Base-by-base conservation (phyloP, 2,329 filamentous ascomycete genomes). In the Pseudocercospora musae region DNA sequence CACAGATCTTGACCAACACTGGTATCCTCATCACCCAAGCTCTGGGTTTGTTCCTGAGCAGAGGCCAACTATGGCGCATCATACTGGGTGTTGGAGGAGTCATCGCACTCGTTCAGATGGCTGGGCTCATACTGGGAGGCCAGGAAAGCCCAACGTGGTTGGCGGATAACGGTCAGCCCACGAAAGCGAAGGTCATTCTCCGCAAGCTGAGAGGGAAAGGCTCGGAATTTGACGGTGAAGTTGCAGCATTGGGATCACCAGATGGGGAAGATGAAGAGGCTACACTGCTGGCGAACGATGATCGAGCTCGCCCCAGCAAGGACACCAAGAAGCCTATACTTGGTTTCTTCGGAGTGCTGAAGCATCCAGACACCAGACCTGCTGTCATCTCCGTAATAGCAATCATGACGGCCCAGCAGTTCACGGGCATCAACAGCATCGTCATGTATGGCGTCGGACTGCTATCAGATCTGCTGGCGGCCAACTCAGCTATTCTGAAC, bases 381-480 rank as follows among this genome's bases (percentile, higher is more conserved):
- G 92, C 93, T 4, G 91, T 96, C 3, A 84, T 96, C 11, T 92
- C 91, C 0, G 88, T 96, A 69, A 95, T 96, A 87, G 87, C 91
- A 68, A 87, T 96, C 72, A 97, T 98, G 93, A 31, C 33, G 62
- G 89, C 91, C 0, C 95, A 98, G 75, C 95, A 99, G 75, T 82
- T 97, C 40, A 94, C 90, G 62, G 94, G 79, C 66, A 94, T 98
- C 79, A 98, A 99, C 83, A 94, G 90, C 62, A 94, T 98, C 73
- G 90, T 98, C 78, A 97, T 99, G 93, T 99, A 99, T 77, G 96
- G 93, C 1, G 95, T 98, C 5, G 92, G 91, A 0, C 86, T 99
- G 0, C 84, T 99, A 13, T 87, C 89, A 31, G 87, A 87, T 66
- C 84, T 98, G 1, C 84, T 99, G 0, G 89, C 91, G 3, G 86